These are phyloP conservation scores for Scopulariopsis brevicaulis DNA, from an alignment of 2,329 filamentous ascomycete species.

Conservation along the genomic window DNA sequence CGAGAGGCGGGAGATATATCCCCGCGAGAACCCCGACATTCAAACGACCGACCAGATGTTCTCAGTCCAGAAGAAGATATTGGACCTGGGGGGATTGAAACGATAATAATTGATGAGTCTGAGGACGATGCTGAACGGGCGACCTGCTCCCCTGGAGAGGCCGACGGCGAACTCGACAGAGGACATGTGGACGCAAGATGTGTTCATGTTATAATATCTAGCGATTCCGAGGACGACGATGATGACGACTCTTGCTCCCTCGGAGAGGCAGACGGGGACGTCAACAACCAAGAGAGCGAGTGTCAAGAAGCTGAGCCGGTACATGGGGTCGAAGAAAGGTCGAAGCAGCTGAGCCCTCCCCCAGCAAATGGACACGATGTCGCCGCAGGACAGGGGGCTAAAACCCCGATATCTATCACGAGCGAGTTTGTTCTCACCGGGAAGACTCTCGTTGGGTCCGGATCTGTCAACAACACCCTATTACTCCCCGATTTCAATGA, in stretches of 20 bases:
- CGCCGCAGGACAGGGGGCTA: not conserved
- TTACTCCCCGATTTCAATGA: not conserved
- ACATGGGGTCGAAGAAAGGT: not conserved
- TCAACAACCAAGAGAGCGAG: not conserved
- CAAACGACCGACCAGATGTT: not conserved
- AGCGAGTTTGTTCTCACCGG: not conserved
- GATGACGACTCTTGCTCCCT: not conserved
- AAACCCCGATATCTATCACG: not conserved
- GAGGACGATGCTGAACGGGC: not conserved
- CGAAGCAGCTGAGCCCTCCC: not conserved
- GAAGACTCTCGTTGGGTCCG: not conserved
- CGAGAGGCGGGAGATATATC: not conserved
- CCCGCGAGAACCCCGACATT: not conserved
- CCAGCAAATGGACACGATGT: not conserved
- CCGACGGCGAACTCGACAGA: not conserved
- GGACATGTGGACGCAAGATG: not conserved
- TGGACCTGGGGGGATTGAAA: not conserved
- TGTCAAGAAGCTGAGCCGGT: not conserved
- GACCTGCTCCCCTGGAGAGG: not conserved
- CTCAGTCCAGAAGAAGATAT: not conserved
- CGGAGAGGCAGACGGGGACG: not conserved
- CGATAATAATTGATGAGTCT: not conserved
- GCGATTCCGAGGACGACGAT: not conserved
- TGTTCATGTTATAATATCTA: not conserved
- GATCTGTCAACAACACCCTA: not conserved